phyloP scores from a whole-genome alignment of 495 filamentous ascomycete genomes.

The Penicilliopsis zonata region DNA sequence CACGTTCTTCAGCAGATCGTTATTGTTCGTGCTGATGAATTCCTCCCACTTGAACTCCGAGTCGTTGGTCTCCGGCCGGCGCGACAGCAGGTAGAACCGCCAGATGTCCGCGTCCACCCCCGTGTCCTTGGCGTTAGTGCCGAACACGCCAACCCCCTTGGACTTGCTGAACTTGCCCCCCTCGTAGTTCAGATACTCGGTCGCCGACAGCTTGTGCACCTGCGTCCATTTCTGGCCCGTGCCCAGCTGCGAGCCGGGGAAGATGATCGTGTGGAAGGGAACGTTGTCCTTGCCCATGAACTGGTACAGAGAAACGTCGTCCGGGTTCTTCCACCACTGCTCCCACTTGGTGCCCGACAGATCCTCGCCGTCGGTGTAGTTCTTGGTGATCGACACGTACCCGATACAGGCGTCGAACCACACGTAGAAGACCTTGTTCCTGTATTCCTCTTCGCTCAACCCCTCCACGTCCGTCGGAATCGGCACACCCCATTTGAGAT shows the following conservation, averaged over 20 bases:
- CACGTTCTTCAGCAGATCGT: slow-evolving; percentile 8
- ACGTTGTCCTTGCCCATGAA: slow-evolving; percentile 99
- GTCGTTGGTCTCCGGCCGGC: slow-evolving; percentile 55
- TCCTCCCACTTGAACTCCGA: slow-evolving; percentile 10
- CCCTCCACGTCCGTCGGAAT: slow-evolving; percentile 39
- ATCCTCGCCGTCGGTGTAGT: slow-evolving; percentile 52
- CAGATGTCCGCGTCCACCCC: slow-evolving; percentile 81
- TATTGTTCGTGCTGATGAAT: slow-evolving; percentile 8
- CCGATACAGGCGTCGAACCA: slow-evolving; percentile 99
- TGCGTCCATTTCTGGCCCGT: slow-evolving; percentile 81
- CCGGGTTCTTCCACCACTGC: slow-evolving; percentile 87
- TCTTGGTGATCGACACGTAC: slow-evolving; percentile 89
- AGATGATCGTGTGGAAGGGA: slow-evolving; percentile 85
- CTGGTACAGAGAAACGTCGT: slow-evolving; percentile 84
- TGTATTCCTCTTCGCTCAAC: slow-evolving; percentile 40
- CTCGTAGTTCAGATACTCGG: slow-evolving; percentile 95
- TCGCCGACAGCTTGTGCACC: slow-evolving; percentile 78
- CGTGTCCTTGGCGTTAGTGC: slow-evolving; percentile 76
- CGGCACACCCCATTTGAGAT: slow-evolving; percentile 79
- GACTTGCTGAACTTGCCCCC: slow-evolving; percentile 94
- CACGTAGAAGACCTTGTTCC: slow-evolving; percentile 84
- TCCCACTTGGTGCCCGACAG: slow-evolving; percentile 54
- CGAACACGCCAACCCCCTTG: slow-evolving; percentile 80
- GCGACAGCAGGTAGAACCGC: slow-evolving; percentile 84
- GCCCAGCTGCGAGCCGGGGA: slow-evolving; percentile 77